Evolutionary conservation across 441 rosid genomes (phyloP).

Genomic region (Euphorbia celastroides): DNA sequence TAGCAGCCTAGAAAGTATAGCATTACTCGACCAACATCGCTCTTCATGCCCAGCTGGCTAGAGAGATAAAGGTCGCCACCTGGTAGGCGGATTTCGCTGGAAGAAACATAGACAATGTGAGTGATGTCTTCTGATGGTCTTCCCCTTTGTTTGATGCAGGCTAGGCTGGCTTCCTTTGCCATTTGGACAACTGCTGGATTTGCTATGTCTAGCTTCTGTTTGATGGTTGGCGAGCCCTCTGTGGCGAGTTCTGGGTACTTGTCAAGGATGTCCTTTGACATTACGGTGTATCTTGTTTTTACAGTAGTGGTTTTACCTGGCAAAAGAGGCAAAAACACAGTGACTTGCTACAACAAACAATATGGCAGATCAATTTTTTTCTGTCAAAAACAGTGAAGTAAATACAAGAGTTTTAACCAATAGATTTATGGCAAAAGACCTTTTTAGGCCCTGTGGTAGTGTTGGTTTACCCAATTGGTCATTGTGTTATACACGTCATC

Average conservation of each 20-base stretch:
- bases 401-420: too few species aligned
- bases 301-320: constrained; percentile 97
- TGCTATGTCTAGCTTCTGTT: constrained; percentile 71
- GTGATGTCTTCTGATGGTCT: constrained; percentile 71
- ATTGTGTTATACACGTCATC: too few species aligned
- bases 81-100: constrained; percentile 90
- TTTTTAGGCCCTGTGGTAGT: too few species aligned
- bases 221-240: constrained; percentile 79
- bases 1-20: constrained; percentile 91
- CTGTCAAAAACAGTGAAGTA: too few species aligned
- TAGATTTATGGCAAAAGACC: too few species aligned
- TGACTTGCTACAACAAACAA: too few species aligned
- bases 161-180: constrained; percentile 81
- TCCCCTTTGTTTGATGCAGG: constrained; percentile 86
- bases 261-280: constrained; percentile 85
- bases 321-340: constrained; percentile 8
- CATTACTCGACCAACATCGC: constrained; percentile 67
- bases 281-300: constrained; percentile 89
- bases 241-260: constrained; percentile 79
- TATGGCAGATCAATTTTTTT: too few species aligned
- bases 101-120: constrained; percentile 86
- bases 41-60: constrained; percentile 69
- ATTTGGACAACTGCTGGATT: constrained; percentile 78
- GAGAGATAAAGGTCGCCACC: constrained; percentile 87
- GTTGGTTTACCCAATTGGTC: too few species aligned